Percentiles rank a stretch among this genome's conserved stretches.
Evolutionary conservation across 208 protist genomes (phyloP).

Genomic region (Naegleria gruberi): DNA sequence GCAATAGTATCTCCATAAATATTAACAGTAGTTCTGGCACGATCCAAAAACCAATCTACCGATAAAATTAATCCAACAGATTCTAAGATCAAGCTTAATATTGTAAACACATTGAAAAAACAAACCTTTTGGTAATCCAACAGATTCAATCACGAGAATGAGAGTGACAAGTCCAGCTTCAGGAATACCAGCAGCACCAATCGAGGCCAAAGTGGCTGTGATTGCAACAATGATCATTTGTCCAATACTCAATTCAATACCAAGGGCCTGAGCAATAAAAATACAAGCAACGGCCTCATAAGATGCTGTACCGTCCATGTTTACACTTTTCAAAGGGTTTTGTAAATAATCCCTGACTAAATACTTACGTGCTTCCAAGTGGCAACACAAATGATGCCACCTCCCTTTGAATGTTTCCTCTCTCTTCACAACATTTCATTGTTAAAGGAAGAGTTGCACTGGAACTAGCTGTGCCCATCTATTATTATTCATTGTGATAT

Average conservation of each 20-base stretch:
- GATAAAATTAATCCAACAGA: not conserved
- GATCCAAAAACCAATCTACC: not conserved
- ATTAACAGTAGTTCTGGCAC: not conserved
- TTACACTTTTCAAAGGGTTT: not conserved
- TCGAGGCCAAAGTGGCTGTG: slow-evolving; percentile 30
- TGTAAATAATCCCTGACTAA: not conserved
- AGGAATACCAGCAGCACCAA: slow-evolving; percentile 39
- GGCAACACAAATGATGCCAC: slow-evolving; percentile 25
- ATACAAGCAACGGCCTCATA: slow-evolving; percentile 37
- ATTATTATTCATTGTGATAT: no score
- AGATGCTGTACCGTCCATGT: slow-evolving; percentile 25
- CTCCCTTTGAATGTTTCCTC: not conserved
- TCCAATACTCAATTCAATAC: not conserved
- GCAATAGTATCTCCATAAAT: not conserved
- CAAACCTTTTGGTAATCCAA: not conserved
- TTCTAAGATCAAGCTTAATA: no score
- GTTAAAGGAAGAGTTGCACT: slow-evolving; percentile 30
- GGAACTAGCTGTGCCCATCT: slow-evolving; percentile 11
- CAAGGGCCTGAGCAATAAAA: slow-evolving; percentile 34
- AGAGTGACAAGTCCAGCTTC: slow-evolving; percentile 37
- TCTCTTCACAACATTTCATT: slow-evolving; percentile 22
- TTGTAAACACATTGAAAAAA: no score
- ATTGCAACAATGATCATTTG: slow-evolving; percentile 11
- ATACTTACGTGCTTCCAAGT: not conserved
- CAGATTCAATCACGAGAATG: slow-evolving; percentile 28